Conservation (phyloP, 495 filamentous ascomycete species). For the Xylaria palmicola region DNA sequence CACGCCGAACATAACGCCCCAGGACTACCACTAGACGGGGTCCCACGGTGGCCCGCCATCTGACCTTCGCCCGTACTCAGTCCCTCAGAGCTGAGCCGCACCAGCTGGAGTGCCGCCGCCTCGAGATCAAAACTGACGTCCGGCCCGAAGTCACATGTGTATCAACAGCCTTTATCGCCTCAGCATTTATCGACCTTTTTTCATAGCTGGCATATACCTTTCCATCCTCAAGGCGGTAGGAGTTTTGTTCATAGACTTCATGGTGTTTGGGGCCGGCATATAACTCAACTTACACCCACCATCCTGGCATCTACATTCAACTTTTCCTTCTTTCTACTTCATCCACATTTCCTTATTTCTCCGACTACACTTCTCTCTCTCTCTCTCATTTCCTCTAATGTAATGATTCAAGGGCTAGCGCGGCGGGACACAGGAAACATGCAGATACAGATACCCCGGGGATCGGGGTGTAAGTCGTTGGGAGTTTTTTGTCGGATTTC, state of each 20-base stretch:
- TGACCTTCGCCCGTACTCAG: not conserved
- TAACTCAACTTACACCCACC: not conserved
- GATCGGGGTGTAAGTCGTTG: not conserved
- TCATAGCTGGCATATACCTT: constrained; percentile 8
- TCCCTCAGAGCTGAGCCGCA: too few species aligned
- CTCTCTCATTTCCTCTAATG: constrained; percentile 23
- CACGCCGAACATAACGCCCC: constrained; percentile 49
- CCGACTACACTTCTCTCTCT: not conserved
- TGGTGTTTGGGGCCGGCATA: not conserved
- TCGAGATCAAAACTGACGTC: too few species aligned
- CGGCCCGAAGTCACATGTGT: constrained; percentile 19
- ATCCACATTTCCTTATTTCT: not conserved
- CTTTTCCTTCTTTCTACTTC: not conserved
- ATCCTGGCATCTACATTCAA: constrained; percentile 1
- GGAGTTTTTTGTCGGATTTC: constrained; percentile 11
- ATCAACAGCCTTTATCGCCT: constrained; percentile 20
- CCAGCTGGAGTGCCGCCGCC: too few species aligned
- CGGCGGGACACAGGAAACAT: constrained; percentile 27
- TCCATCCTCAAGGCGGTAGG: not conserved
- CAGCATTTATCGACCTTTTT: constrained; percentile 17
- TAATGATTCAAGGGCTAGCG: constrained; percentile 29
- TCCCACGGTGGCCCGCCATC: not conserved
- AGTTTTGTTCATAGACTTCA: constrained; percentile 8
- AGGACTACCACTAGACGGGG: constrained; percentile 34
- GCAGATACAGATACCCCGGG: constrained; percentile 30